Evolutionary conservation across 169 alveolate genomes (phyloP).

Genomic region (Cryptosporidium viatorum): DNA sequence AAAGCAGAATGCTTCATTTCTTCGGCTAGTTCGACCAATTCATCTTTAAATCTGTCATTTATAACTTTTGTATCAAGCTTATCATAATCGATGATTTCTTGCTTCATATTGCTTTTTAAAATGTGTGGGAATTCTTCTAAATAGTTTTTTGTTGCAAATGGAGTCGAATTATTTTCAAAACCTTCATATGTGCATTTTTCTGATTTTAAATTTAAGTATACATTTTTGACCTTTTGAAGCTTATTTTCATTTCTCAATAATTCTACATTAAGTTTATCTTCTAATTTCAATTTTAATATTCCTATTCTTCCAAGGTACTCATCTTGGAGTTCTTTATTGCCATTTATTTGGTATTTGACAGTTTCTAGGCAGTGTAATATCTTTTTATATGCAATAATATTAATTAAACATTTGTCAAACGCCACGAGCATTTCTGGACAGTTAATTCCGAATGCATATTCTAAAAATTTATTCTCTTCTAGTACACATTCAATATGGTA

Average conservation of each 20-base stretch:
- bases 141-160: not conserved
- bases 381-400: constrained; percentile 24
- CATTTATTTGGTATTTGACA: not conserved
- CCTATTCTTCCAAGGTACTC: not conserved
- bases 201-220: not conserved
- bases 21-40: constrained; percentile 30
- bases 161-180: not conserved
- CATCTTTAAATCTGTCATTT: constrained; percentile 41
- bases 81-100: not conserved
- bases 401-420: constrained; percentile 2
- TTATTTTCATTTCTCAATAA: not conserved
- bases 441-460: constrained; percentile 37
- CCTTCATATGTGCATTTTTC: not conserved
- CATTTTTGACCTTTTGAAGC: not conserved
- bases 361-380: constrained; percentile 28
- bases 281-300: constrained; percentile 21
- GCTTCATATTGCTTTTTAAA: not conserved
- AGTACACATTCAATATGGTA: not conserved
- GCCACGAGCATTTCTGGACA: not conserved
- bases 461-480: constrained; percentile 13
- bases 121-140: not conserved
- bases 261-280: constrained; percentile 1
- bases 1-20: constrained; percentile 67
- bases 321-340: not conserved
- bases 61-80: not conserved